These are phyloP conservation scores for Arthrinium phaeospermum DNA, from an alignment of 2,329 filamentous ascomycete species.

Conservation along the genomic window DNA sequence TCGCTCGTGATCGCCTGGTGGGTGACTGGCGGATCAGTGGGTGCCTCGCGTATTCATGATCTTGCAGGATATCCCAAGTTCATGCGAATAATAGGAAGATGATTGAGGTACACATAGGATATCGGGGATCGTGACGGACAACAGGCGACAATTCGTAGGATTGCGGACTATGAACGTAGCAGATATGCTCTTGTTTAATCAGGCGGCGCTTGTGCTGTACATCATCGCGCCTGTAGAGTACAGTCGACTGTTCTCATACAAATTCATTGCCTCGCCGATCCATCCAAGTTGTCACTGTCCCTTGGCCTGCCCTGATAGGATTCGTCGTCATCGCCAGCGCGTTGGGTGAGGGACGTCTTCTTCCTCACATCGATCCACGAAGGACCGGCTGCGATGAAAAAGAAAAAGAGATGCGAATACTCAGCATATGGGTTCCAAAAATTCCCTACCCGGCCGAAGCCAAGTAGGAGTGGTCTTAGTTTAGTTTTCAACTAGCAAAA, in stretches of 20 bases:
- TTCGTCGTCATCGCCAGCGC: neutral
- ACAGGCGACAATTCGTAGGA: neutral
- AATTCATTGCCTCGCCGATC: neutral
- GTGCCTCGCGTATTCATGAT: too few relatives aligned
- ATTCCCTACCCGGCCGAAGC: conserved; percentile 77
- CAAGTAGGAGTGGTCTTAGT: conserved; percentile 76
- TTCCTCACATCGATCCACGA: conserved; percentile 56
- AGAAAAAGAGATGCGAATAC: conserved; percentile 35
- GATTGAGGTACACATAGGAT: neutral
- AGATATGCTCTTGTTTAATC: neutral
- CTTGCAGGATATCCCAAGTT: neutral
- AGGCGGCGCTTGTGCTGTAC: neutral
- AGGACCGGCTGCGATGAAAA: conserved; percentile 59
- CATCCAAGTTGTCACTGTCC: neutral
- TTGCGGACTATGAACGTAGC: neutral
- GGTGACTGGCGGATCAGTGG: too few relatives aligned
- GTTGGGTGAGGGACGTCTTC: conserved; percentile 35
- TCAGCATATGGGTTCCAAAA: conserved; percentile 66
- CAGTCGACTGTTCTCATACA: neutral
- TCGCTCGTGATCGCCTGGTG: neutral
- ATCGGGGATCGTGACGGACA: neutral
- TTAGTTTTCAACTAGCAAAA: conserved; percentile 93
- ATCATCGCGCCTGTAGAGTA: neutral
- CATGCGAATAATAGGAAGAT: neutral
- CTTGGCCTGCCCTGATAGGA: neutral